These are phyloP conservation scores for Xylaria hypoxylon DNA, from an alignment of 2,329 filamentous ascomycete genomes.

Conservation along the genomic window DNA sequence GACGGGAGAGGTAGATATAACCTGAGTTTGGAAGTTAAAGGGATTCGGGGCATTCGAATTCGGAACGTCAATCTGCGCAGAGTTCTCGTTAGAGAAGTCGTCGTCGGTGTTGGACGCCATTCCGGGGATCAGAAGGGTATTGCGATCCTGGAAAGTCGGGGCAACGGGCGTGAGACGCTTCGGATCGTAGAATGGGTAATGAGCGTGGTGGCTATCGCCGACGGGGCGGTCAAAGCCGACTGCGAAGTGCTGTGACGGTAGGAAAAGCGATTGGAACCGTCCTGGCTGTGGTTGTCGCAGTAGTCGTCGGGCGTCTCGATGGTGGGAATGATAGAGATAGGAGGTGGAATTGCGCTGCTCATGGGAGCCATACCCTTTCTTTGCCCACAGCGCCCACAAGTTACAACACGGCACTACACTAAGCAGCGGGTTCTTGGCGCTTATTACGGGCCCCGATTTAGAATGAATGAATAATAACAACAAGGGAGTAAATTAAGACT, in stretches of 20 bases:
- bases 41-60: conserved; percentile 66
- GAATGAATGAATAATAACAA: conserved; percentile 35
- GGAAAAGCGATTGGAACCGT: conserved; percentile 20
- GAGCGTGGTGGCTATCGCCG: conserved; percentile 26
- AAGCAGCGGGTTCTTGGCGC: conserved; percentile 42
- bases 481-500: conserved; percentile 18
- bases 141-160: conserved; percentile 46
- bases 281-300: conserved; percentile 22
- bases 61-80: conserved; percentile 53
- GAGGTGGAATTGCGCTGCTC: conserved; percentile 39
- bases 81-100: conserved; percentile 46
- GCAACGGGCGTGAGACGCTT: conserved; percentile 50
- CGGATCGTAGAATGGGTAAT: conserved; percentile 48
- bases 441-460: conserved; percentile 44
- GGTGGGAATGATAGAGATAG: conserved; percentile 48
- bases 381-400: conserved; percentile 1
- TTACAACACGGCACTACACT: conserved; percentile 20
- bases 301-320: conserved; percentile 45
- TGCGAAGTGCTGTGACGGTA: conserved; percentile 36
- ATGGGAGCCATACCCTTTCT: conserved; percentile 35
- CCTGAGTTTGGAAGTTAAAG: conserved; percentile 94
- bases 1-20: conserved; percentile 78
- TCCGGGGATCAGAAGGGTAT: conserved; percentile 36
- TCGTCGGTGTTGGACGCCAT: conserved; percentile 45
- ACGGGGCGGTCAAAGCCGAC: conserved; percentile 36